Conservation (phyloP, 1,139 yeast genomes). For the Waltiozyma sp. region DNA sequence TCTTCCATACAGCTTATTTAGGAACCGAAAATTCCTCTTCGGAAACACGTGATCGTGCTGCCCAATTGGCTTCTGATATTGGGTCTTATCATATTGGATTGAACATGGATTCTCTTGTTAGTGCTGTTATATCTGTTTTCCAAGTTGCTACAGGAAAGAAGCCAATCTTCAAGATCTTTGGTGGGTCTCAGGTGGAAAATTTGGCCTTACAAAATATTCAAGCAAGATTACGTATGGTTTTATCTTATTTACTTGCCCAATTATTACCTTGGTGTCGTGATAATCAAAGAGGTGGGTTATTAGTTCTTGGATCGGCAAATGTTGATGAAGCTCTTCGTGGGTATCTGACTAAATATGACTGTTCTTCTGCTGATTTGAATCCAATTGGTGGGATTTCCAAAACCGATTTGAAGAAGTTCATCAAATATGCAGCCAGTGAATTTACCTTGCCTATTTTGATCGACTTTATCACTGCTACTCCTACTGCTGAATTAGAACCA, state of each 20-base stretch:
- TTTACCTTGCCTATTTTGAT: conserved; percentile 69
- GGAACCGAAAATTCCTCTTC: conserved; percentile 86
- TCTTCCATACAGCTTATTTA: conserved; percentile 90
- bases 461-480: conserved; percentile 79
- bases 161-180: conserved; percentile 85
- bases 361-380: conserved; percentile 92
- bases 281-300: conserved; percentile 51
- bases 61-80: conserved; percentile 56
- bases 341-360: conserved; percentile 89
- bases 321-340: conserved; percentile 98
- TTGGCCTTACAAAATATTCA: conserved; percentile 92
- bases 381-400: conserved; percentile 97
- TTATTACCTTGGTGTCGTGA: conserved; percentile 89
- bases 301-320: conserved; percentile 91
- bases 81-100: conserved; percentile 88
- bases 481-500: conserved; percentile 97
- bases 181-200: conserved; percentile 86
- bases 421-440: conserved; percentile 59
- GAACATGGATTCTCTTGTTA: conserved; percentile 79
- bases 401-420: conserved; percentile 79
- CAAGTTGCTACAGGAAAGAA: conserved; percentile 82
- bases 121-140: conserved; percentile 64
- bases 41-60: conserved; percentile 83
- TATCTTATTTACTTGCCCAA: conserved; percentile 88
- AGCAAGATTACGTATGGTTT: conserved; percentile 90